Percentiles rank a stretch among this genome's conserved stretches.
phyloP scores from a whole-genome alignment of 73 alveolate species.

The Stentor roeselii region DNA sequence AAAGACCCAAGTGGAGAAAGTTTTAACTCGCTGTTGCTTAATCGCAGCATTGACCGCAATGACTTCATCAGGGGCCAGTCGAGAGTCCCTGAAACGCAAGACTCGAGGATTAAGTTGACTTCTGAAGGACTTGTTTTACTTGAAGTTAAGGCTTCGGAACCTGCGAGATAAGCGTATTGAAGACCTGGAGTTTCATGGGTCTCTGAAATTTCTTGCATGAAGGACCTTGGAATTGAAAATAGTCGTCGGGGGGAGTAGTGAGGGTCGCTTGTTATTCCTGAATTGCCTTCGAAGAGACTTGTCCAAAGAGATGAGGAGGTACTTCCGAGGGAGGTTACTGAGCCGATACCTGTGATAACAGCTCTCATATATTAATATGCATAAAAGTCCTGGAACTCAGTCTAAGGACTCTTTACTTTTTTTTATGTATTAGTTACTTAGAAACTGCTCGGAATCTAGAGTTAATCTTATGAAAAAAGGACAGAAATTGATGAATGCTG shows the following conservation, averaged over 20 bases:
- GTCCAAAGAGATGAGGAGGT: background rate
- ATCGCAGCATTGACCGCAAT: background rate
- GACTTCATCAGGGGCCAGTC: background rate
- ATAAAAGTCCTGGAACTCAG: background rate
- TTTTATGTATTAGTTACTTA: too few species aligned
- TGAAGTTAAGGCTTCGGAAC: background rate
- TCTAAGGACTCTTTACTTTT: background rate
- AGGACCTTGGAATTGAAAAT: background rate
- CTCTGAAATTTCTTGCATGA: background rate
- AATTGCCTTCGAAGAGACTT: background rate
- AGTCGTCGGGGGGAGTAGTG: background rate
- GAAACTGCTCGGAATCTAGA: background rate
- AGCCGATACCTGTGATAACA: background rate
- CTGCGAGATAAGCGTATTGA: background rate
- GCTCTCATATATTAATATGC: background rate
- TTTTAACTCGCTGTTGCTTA: background rate
- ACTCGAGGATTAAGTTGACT: background rate
- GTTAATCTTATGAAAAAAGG: background rate
- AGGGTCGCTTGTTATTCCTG: background rate
- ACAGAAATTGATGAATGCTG: background rate
- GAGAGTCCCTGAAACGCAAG: background rate
- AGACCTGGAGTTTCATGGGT: background rate
- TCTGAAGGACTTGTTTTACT: background rate
- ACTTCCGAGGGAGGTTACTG: background rate
- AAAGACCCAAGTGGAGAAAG: background rate